Percentiles rank a stretch among this genome's conserved stretches.
phyloP scores from a whole-genome alignment of 2,329 filamentous ascomycete species.

The Trichoderma simmonsii region DNA sequence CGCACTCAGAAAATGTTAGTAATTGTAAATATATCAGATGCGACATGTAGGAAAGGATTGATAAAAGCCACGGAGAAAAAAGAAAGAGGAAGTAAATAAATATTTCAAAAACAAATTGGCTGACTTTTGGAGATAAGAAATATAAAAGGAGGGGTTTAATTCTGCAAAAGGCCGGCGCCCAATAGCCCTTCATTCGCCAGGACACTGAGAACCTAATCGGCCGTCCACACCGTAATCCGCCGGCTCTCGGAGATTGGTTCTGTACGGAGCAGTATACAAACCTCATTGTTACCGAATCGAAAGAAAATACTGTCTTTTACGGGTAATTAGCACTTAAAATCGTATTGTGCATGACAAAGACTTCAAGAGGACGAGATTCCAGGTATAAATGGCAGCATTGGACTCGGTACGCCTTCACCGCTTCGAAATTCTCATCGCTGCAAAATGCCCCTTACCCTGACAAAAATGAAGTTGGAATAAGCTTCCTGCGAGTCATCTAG shows the following conservation, averaged over 20 bases:
- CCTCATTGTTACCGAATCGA: neutral
- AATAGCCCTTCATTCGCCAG: neutral
- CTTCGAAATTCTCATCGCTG: neutral
- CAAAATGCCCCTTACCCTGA: neutral
- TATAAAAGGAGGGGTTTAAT: neutral
- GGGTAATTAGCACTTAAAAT: neutral
- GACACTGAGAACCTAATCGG: neutral
- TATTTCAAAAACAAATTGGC: too few relatives aligned
- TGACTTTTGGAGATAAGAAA: neutral
- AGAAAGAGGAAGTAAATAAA: too few relatives aligned
- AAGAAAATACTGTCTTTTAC: neutral
- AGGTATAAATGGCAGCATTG: too few relatives aligned
- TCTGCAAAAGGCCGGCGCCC: neutral
- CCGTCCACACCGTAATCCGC: neutral
- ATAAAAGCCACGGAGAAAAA: too few relatives aligned
- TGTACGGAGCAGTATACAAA: neutral
- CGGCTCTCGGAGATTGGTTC: neutral
- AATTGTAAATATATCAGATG: too few relatives aligned
- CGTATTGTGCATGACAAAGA: too few relatives aligned
- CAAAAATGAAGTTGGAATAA: neutral
- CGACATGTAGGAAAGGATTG: too few relatives aligned
- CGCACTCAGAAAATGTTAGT: too few relatives aligned
- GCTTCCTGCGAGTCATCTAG: neutral
- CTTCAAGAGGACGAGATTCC: too few relatives aligned
- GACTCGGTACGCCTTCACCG: neutral